These are phyloP conservation scores for Pichia phayaonensis DNA, from an alignment of 805 yeast genomes.

Conservation along the genomic window DNA sequence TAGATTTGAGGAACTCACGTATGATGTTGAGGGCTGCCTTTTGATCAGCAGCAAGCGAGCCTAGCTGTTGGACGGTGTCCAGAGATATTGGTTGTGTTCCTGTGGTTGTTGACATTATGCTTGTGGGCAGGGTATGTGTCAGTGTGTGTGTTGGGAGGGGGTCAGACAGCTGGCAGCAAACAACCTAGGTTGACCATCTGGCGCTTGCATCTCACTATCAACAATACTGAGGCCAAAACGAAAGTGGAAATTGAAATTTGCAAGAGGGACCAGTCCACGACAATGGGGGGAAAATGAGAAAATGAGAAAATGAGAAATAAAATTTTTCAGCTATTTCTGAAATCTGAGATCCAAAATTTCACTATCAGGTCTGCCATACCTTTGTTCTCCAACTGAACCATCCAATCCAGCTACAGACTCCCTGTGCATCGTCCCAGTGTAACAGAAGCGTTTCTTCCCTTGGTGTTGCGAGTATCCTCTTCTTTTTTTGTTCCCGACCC, in stretches of 20 bases:
- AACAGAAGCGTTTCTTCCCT: background rate
- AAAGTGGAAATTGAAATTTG: no score
- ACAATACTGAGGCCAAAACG: background rate
- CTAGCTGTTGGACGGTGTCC: background rate
- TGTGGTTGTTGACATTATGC: background rate
- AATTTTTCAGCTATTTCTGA: background rate
- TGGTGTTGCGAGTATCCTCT: background rate
- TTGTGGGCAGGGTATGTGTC: background rate
- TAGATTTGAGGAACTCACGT: slow-evolving; percentile 73
- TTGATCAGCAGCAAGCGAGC: slow-evolving; percentile 43
- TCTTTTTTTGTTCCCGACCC: background rate
- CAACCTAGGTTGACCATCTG: background rate
- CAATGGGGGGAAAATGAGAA: background rate
- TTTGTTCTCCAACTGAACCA: background rate
- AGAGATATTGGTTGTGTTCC: background rate
- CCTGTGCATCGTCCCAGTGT: background rate
- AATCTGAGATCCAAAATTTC: background rate
- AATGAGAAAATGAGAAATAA: background rate
- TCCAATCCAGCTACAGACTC: background rate
- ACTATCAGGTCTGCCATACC: background rate
- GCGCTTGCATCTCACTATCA: background rate
- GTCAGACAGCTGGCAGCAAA: no score
- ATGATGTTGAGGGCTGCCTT: slow-evolving; percentile 74
- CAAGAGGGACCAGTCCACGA: background rate
- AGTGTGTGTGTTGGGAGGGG: background rate